Conservation (phyloP, 176 grass and related monocot species). For the Calamus simplicifolius region DNA sequence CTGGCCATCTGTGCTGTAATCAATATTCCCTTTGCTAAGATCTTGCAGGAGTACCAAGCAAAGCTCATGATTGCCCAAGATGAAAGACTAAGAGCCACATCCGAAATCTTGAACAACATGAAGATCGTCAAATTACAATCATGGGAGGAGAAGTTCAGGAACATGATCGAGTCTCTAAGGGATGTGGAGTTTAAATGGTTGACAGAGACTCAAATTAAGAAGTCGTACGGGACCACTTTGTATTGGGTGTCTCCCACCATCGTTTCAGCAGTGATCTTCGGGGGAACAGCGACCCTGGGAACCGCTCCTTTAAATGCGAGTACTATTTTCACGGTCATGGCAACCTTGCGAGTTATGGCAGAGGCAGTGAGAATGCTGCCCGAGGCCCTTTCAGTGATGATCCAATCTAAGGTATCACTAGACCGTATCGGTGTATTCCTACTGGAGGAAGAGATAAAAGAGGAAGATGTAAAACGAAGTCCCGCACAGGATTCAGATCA, state of each 20-base stretch:
- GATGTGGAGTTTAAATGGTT: slow-evolving; percentile 78
- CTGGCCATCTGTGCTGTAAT: slow-evolving; percentile 55
- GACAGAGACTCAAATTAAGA: slow-evolving; percentile 59
- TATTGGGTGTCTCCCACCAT: slow-evolving; percentile 83
- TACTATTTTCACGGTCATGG: slow-evolving; percentile 70
- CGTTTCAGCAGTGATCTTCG: slow-evolving; percentile 67
- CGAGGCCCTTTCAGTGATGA: slow-evolving; percentile 68
- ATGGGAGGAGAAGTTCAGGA: slow-evolving; percentile 66
- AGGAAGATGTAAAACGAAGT: slow-evolving; percentile 38
- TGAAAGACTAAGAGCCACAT: slow-evolving; percentile 59
- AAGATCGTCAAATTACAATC: slow-evolving; percentile 97
- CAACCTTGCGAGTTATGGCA: slow-evolving; percentile 72
- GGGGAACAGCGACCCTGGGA: slow-evolving; percentile 37
- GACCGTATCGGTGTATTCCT: slow-evolving; percentile 73
- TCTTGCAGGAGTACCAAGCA: slow-evolving; percentile 59
- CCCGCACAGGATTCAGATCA: slow-evolving; percentile 20
- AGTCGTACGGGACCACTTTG: slow-evolving; percentile 58
- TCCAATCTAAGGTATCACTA: slow-evolving; percentile 81
- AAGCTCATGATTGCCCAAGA: slow-evolving; percentile 90
- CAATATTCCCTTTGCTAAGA: slow-evolving; percentile 70
- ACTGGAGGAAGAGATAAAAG: slow-evolving; percentile 74
- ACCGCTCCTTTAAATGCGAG: slow-evolving; percentile 71
- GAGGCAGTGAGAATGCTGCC: slow-evolving; percentile 84
- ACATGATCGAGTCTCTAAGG: slow-evolving; percentile 41
- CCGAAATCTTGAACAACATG: slow-evolving; percentile 84